Base-by-base conservation (phyloP, 768 basidiomycete species). In the Termitomyces bulborhizus region DNA sequence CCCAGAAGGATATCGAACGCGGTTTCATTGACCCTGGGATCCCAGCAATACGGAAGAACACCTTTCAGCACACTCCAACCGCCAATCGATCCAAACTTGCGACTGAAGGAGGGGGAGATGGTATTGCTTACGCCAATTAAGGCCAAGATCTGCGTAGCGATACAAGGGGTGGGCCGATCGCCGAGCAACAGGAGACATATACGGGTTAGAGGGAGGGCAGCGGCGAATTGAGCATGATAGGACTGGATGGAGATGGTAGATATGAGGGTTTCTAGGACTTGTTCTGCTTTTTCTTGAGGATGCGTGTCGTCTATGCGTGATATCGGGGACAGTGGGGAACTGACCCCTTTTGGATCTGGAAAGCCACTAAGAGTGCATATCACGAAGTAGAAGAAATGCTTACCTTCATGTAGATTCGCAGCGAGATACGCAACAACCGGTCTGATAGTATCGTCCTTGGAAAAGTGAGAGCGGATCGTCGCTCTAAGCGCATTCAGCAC, bases 391-490 rank as follows among this genome's bases (percentile, higher is more conserved):
- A 46, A 21, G 16, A n/a, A 24, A 37, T 6, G 36, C 36, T 16
- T 52, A 89, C 90, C 76, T 65, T 80, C 79, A 57, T 87, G 81
- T 12, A 94, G 68, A 64, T 88, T 88, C 0, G 92, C 89, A 1
- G 91, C 89, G 7, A 96, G 72, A 66, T 90, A 96, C 0, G 92
- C 87, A 4, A 93, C 82, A 1, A 94, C 69, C 0, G 95, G 93
- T 64, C 93, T 96, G 62, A 96, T 87, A 0, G 79, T 75, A 46
- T 87, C 85, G 27, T 88, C 87, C 40, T 82, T 78, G 3, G 82
- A 79, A 62, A 90, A 92, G n/a, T 81, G 74, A 0, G 84, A 76
- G 63, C 82, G 77, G 50, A 86, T 77, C 3, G 83, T 79, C 4
- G 79, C 73, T 41, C 77, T 79, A 37, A 94, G 70, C 1, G 86